Base-by-base conservation (phyloP, 805 yeast genomes). In the Wickerhamomyces alni region DNA sequence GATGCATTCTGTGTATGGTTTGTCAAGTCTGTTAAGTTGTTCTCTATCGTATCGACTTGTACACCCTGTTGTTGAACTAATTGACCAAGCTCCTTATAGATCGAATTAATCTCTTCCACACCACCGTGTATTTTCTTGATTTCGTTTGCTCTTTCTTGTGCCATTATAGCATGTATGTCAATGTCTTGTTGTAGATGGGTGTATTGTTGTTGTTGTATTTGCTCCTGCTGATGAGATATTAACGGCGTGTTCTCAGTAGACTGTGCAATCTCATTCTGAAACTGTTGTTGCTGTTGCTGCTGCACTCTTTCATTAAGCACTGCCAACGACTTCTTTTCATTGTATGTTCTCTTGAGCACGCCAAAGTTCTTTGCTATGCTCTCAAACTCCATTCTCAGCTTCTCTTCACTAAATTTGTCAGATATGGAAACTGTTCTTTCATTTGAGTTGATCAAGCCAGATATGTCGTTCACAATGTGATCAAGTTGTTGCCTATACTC, bases 51-150 rank as follows among this genome's bases (percentile, higher is more conserved):
- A 54, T 87, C 95, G 15, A 89, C 71, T 48, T 85, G 88, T 24
- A 75, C 80, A 6, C 95, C 96, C 57, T 89, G 97, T 58, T 87
- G 89, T 38, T 72, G 68, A 2, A 89, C 93, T 51, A 89, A 64
- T 29, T 77, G 72, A 13, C 88, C 87, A 41, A 89, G 61, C 52
- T 88, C 95, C 48, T 79, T 78, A 58, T 87, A 88, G 4, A 89
- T 88, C 9, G 87, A 72, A 58, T 89, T 88, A 31, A 89, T 86
- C 48, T 89, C 96, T 38, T 71, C 74, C 10, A 88, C 87, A 0
- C 95, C 95, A 31, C 77, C 76, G 32, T 82, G 80, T 8, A 88
- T 81, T 44, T 76, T 79, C 24, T 70, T 67, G 25, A 89, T 83
- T 45, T 87, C 93, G 18, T 75, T 64, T 38, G 83, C 80, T 40